Percentiles rank a stretch among this genome's conserved stretches.
phyloP scores from a whole-genome alignment of 2,329 filamentous ascomycete genomes.

The Lachnellula hyalina region DNA sequence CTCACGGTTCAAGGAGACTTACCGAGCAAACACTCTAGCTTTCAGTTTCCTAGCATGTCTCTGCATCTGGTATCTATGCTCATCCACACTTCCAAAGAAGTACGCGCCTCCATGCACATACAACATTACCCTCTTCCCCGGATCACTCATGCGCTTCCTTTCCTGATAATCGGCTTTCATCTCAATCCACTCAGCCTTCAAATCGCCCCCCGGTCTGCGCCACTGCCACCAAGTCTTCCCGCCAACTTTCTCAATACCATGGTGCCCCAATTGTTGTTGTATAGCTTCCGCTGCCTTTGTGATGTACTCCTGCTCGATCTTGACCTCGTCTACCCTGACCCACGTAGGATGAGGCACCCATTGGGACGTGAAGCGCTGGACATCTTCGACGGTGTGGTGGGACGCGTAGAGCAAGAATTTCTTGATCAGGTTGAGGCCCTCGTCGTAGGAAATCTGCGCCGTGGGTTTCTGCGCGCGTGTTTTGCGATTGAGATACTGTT shows the following conservation, averaged over 20 bases:
- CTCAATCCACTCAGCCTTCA: conserved; percentile 93
- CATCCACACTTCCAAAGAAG: conserved; percentile 92
- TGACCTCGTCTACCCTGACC: conserved; percentile 70
- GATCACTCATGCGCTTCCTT: conserved; percentile 55
- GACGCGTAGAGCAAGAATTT: conserved; percentile 81
- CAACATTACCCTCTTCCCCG: conserved; percentile 73
- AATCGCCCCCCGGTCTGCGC: conserved; percentile 59
- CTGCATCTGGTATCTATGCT: conserved; percentile 98
- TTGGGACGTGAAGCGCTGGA: conserved; percentile 87
- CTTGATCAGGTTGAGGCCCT: conserved; percentile 82
- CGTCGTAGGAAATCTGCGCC: conserved; percentile 87
- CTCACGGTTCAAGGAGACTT: conserved; percentile 19
- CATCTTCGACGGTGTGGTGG: conserved; percentile 84
- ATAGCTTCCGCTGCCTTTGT: conserved; percentile 61
- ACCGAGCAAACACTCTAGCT: conserved; percentile 75
- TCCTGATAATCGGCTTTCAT: conserved; percentile 79
- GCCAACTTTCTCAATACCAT: conserved; percentile 70
- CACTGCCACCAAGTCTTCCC: conserved; percentile 88
- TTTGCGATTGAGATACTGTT: conserved; percentile 76
- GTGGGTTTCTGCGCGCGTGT: conserved; percentile 73
- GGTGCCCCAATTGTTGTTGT: conserved; percentile 67
- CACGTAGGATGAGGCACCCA: conserved; percentile 87
- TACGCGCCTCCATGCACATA: conserved; percentile 95
- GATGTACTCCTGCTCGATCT: conserved; percentile 60
- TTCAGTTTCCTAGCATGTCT: conserved; percentile 91